Percentiles rank a stretch among this genome's conserved stretches.
These are phyloP conservation scores for Amaranthus cruentus DNA, from an alignment of 148 eudicot species.

Conservation along the genomic window DNA sequence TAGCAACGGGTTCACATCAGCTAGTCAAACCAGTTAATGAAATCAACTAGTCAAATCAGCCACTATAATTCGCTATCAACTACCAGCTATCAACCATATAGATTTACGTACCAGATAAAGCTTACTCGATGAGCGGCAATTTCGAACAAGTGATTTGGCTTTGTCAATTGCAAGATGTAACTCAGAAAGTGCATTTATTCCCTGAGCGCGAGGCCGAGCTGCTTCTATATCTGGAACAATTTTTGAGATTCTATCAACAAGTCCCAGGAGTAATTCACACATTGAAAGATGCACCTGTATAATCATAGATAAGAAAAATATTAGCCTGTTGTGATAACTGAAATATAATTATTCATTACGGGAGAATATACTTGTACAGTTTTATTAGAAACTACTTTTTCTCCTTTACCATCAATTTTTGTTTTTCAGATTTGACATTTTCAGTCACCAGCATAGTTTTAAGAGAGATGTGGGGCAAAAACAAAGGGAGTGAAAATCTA, in stretches of 20 bases:
- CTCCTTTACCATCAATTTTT: neutral
- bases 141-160: slow-evolving; percentile 50
- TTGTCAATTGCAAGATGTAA: slow-evolving; percentile 49
- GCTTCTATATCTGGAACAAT: slow-evolving; percentile 70
- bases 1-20: too few relatives aligned
- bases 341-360: neutral
- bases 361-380: neutral
- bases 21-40: too few relatives aligned
- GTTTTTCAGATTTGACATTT: neutral
- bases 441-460: neutral
- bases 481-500: too few relatives aligned
- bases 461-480: neutral
- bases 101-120: slow-evolving; percentile 68
- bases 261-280: slow-evolving; percentile 49
- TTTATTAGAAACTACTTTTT: neutral
- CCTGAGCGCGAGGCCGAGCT: slow-evolving; percentile 66
- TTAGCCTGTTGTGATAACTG: neutral
- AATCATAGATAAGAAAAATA: neutral
- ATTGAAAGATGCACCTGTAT: slow-evolving; percentile 72
- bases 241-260: slow-evolving; percentile 45
- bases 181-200: slow-evolving; percentile 63
- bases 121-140: slow-evolving; percentile 72
- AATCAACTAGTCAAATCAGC: too few relatives aligned
- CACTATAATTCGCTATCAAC: too few relatives aligned
- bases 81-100: neutral